Conservation (phyloP, 768 basidiomycete genomes). For the Pulveroboletus sp. region DNA sequence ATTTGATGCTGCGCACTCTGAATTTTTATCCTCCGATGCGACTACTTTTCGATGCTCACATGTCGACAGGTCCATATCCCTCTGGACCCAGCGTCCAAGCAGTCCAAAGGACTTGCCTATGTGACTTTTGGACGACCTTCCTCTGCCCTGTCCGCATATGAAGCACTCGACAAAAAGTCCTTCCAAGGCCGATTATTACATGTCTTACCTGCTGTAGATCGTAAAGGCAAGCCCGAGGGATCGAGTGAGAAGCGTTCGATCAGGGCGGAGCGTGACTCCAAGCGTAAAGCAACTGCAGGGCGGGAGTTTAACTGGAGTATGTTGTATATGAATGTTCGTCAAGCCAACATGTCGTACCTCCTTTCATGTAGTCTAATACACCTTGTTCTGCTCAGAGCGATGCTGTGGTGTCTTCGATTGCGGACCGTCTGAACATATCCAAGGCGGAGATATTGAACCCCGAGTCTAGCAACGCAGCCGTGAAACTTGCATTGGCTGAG, state of each 20-base stretch:
- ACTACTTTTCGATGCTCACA: constrained; percentile 1
- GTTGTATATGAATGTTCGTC: constrained; percentile 95
- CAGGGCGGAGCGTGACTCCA: constrained; percentile 56
- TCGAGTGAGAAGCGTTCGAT: constrained; percentile 51
- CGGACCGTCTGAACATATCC: constrained; percentile 80
- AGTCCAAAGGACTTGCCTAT: constrained; percentile 62
- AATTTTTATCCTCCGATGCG: not conserved
- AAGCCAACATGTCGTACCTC: constrained; percentile 14
- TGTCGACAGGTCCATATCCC: constrained; percentile 55
- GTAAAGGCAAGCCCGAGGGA: constrained; percentile 45
- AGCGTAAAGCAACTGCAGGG: constrained; percentile 65
- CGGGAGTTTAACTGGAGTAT: constrained; percentile 91
- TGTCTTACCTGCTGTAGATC: constrained; percentile 80
- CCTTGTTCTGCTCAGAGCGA: constrained; percentile 62
- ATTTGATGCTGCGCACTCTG: constrained; percentile 24
- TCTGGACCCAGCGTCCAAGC: constrained; percentile 42
- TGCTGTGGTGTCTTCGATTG: constrained; percentile 88
- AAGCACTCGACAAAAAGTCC: constrained; percentile 73
- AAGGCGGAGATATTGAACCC: constrained; percentile 90
- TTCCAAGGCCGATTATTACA: constrained; percentile 94
- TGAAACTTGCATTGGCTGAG: constrained; percentile 94
- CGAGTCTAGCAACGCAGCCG: constrained; percentile 77
- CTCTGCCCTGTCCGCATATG: constrained; percentile 67
- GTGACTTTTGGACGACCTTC: constrained; percentile 46
- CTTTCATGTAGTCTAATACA: constrained; percentile 21